Evolutionary conservation across 1,284 basidiomycete genomes (phyloP).

Genomic region (Boletus calvinii): DNA sequence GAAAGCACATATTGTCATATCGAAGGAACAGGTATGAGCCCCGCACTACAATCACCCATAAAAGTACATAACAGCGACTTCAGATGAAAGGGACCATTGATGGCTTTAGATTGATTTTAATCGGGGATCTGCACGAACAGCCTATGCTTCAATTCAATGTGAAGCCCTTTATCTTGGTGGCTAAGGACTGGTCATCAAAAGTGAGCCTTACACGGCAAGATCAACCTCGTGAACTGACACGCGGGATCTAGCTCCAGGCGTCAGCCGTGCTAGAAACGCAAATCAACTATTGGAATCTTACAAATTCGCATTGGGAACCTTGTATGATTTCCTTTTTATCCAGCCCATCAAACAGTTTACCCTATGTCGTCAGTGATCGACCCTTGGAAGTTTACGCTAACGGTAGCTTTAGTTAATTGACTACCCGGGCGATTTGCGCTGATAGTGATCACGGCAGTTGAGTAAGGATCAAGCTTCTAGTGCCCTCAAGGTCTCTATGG

Average conservation of each 20-base stretch:
- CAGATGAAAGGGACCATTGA: constrained; percentile 84
- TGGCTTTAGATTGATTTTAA: constrained; percentile 91
- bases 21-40: constrained; percentile 71
- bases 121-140: constrained; percentile 94
- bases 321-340: constrained; percentile 41
- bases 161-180: constrained; percentile 80
- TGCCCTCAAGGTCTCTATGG: constrained; percentile 63
- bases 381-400: constrained; percentile 89
- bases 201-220: constrained; percentile 42
- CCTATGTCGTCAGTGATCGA: constrained; percentile 70
- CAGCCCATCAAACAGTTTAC: constrained; percentile 1
- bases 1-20: constrained; percentile 64
- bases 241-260: constrained; percentile 64
- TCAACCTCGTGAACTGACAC: constrained; percentile 10
- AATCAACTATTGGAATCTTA: constrained; percentile 96
- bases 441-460: constrained; percentile 41
- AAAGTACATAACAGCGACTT: constrained; percentile 1
- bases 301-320: constrained; percentile 99
- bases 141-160: constrained; percentile 90
- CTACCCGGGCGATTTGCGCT: constrained; percentile 5
- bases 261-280: constrained; percentile 78
- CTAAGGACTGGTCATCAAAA: constrained; percentile 94
- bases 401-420: constrained; percentile 42
- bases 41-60: not conserved
- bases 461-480: constrained; percentile 51